These are phyloP conservation scores for Mollisiaceae sp. DNA, from an alignment of 2,329 filamentous ascomycete species.

Conservation along the genomic window DNA sequence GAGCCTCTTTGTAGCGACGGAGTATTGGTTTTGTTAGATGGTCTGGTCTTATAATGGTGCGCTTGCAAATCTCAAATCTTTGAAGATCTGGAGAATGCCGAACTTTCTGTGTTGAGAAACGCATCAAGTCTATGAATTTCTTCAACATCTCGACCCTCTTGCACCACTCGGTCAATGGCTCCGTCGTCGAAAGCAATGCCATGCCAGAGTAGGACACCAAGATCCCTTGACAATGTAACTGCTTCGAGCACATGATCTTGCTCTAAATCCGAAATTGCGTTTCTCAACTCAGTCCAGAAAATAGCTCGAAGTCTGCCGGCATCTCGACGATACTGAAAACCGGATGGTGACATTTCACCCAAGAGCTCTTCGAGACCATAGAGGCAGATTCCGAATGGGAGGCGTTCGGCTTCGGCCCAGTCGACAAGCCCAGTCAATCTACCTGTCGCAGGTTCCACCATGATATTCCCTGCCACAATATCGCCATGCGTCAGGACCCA, in stretches of 20 bases:
- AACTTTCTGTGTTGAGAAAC: constrained; percentile 29
- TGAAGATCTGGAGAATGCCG: too few relatives aligned
- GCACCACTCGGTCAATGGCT: constrained; percentile 60
- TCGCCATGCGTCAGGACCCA: constrained; percentile 67
- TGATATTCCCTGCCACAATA: constrained; percentile 61
- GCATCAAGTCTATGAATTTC: constrained; percentile 59
- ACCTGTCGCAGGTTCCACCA: constrained; percentile 53
- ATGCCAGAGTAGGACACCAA: constrained; percentile 67
- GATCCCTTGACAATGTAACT: constrained; percentile 51
- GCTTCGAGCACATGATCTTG: constrained; percentile 40
- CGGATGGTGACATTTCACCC: constrained; percentile 47
- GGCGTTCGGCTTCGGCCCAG: constrained; percentile 66
- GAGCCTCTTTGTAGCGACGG: not conserved
- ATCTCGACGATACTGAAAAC: constrained; percentile 50
- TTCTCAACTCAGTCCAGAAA: constrained; percentile 55
- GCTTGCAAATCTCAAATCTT: constrained; percentile 3
- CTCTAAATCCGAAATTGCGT: constrained; percentile 42
- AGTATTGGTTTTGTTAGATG: not conserved
- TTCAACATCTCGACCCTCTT: constrained; percentile 53
- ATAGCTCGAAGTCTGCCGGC: constrained; percentile 49
- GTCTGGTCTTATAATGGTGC: not conserved
- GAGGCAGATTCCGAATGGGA: constrained; percentile 64
- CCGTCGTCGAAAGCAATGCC: constrained; percentile 69
- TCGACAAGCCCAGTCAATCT: constrained; percentile 61
- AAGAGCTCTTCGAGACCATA: constrained; percentile 67